Evolutionary conservation across 2,329 filamentous ascomycete genomes (phyloP).

Genomic region (Penicillium sclerotiorum): DNA sequence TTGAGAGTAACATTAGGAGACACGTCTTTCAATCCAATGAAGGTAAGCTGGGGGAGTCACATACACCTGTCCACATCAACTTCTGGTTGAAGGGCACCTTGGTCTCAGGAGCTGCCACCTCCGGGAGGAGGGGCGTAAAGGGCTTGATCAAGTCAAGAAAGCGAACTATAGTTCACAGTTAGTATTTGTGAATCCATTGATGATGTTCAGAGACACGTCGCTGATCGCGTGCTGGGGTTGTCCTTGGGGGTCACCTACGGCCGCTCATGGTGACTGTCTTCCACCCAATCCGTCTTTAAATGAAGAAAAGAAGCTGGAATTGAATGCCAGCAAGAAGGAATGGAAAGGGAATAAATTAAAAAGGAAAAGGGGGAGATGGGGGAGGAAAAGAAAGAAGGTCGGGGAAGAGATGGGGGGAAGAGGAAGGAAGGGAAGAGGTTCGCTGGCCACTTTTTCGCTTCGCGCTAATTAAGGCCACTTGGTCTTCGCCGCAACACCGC

Average conservation of each 20-base stretch:
- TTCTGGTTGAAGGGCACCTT: constrained; percentile 99
- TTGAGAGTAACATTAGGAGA: constrained; percentile 20
- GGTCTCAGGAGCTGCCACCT: constrained; percentile 97
- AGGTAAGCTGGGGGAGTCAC: too few species aligned
- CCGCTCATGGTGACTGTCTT: constrained; percentile 59
- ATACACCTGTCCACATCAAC: constrained; percentile 85
- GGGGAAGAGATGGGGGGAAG: constrained; percentile 27
- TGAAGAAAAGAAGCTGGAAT: constrained; percentile 35
- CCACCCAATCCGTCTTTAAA: constrained; percentile 34
- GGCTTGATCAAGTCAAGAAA: constrained; percentile 99
- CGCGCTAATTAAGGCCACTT: constrained; percentile 45
- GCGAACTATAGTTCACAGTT: constrained; percentile 66
- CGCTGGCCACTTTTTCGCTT: constrained; percentile 43
- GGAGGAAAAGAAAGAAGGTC: constrained; percentile 24
- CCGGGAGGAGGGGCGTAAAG: constrained; percentile 98
- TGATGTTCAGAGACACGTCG: constrained; percentile 16
- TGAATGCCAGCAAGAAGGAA: constrained; percentile 40
- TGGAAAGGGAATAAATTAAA: constrained; percentile 26
- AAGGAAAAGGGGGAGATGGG: constrained; percentile 27
- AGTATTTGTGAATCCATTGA: constrained; percentile 34
- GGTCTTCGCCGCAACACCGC: constrained; percentile 36
- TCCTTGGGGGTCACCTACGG: constrained; percentile 51
- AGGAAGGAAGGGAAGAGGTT: constrained; percentile 27
- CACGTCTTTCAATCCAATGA: too few species aligned
- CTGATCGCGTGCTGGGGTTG: constrained; percentile 33